Evolutionary conservation across 768 basidiomycete genomes (phyloP), one percentile per base, ranked within the genome.

Genomic region (Kwoniella sp.): DNA sequence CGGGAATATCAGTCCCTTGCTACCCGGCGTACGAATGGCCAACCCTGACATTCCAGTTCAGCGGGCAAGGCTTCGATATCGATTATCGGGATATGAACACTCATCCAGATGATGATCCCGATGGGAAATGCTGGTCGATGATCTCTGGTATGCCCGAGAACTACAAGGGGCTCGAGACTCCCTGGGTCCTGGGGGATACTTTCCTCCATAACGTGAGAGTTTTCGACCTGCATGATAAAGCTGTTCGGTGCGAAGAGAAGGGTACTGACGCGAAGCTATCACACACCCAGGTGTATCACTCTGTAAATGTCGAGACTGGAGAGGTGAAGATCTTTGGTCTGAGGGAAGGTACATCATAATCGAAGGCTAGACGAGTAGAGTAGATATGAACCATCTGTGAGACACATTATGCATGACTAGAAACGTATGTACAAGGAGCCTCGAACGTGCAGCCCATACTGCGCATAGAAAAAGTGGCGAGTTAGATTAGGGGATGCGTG

Each of bases 141-240:
- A 51, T 51, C 41, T 45, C 20, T 51, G 50, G 26, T 25, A 51
- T 51, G 23, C 50, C 50, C 4, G 50, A 51, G 23, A 17, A 51
- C 23, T 23, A 23, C 9, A 51, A 51, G 23, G 22, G 50, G 23
- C 41, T 45, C 17, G 50, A 28, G 9, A 51, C 50, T 25, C 50
- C 29, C 3, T 61, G 50, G 58, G 22, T 58, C 0, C 53, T 66
- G 20, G 65, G 65, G 12, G 65, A 61, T 52, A 53, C 52, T 26
- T 66, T 66, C 26, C 38, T 66, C 17, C 58, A 66, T 15, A 66
- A 66, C 23, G 65, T 66, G 28, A 65, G 65, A 22, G n/a, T 1
- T 41, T 9, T 25, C 4, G 7, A 4, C n/a, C 20, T 4, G n/a
- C 25, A 4, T 26, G 22, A 3, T 26, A 8, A 11, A 13, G 48